phyloP scores from a whole-genome alignment of 345 rosid genomes.

The Carallia brachiata region DNA sequence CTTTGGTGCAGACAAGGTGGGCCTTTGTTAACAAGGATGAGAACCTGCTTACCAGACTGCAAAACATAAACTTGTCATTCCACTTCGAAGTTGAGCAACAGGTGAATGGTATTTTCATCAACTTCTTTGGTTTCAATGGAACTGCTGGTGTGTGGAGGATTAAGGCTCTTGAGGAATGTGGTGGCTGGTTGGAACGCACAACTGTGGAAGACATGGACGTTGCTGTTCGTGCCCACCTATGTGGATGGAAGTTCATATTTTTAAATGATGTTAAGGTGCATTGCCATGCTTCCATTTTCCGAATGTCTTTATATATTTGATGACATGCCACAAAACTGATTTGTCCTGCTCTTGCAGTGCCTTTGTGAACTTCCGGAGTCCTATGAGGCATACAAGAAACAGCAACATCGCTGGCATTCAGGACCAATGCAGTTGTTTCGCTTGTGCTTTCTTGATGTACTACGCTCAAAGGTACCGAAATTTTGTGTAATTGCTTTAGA shows the following conservation, averaged over 20 bases:
- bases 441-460: conserved; percentile 66
- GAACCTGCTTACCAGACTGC: conserved; percentile 86
- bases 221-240: conserved; percentile 90
- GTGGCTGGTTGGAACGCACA: conserved; percentile 95
- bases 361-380: conserved; percentile 96
- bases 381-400: conserved; percentile 91
- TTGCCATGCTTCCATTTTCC: background rate
- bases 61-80: conserved; percentile 80
- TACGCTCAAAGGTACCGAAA: conserved; percentile 65
- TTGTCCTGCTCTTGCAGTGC: conserved; percentile 46
- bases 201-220: conserved; percentile 96
- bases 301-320: conserved; percentile 3
- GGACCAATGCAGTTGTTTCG: conserved; percentile 96
- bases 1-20: conserved; percentile 90
- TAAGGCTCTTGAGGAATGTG: conserved; percentile 84
- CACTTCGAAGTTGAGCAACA: conserved; percentile 97
- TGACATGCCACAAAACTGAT: conserved; percentile 2
- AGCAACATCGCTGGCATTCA: conserved; percentile 97
- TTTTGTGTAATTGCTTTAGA: background rate
- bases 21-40: conserved; percentile 86
- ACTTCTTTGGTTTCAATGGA: conserved; percentile 90
- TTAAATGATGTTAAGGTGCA: conserved; percentile 80
- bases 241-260: conserved; percentile 90
- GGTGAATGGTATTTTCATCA: conserved; percentile 77
- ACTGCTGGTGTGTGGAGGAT: conserved; percentile 97